These are phyloP conservation scores for Fusarium siculi DNA, from an alignment of 2,329 filamentous ascomycete genomes.

Conservation along the genomic window DNA sequence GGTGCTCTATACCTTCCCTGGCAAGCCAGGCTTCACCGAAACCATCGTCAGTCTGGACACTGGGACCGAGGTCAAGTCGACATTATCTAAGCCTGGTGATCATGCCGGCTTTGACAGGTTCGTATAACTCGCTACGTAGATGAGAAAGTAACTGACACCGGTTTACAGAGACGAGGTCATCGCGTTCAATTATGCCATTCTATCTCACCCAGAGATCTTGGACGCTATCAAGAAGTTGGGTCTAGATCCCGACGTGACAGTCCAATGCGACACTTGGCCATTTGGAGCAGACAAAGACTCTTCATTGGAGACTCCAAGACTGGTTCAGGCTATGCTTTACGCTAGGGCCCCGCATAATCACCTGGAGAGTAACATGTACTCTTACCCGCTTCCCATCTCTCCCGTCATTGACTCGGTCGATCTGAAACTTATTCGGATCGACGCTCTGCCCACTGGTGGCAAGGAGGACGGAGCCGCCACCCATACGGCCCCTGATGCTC, in stretches of 20 bases:
- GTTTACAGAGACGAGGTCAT: not conserved
- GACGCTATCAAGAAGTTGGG: not conserved
- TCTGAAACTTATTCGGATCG: constrained; percentile 65
- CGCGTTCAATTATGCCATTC: not conserved
- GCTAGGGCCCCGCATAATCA: not conserved
- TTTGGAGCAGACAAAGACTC: not conserved
- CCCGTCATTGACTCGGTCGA: constrained; percentile 68
- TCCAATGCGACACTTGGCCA: not conserved
- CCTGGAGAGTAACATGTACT: constrained; percentile 52
- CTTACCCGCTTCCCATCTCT: constrained; percentile 67
- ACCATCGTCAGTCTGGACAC: not conserved
- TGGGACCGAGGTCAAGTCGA: not conserved
- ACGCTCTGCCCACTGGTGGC: constrained; percentile 63
- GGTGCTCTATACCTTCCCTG: not conserved
- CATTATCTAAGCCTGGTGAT: not conserved
- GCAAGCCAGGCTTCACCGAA: not conserved
- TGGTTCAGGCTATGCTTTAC: not conserved
- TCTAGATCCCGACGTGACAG: not conserved
- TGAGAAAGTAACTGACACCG: rapidly evolving
- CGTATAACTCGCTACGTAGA: rapidly evolving
- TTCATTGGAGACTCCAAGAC: not conserved
- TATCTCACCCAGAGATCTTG: not conserved
- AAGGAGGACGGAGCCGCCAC: constrained; percentile 56
- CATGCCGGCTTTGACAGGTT: not conserved
- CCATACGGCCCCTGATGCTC: constrained; percentile 55